Evolutionary conservation across 225 moss, liverwort and hornwort genomes (phyloP), one percentile per base, ranked within the genome.

Genomic region (Bryoerythrophyllum caledonicum): DNA sequence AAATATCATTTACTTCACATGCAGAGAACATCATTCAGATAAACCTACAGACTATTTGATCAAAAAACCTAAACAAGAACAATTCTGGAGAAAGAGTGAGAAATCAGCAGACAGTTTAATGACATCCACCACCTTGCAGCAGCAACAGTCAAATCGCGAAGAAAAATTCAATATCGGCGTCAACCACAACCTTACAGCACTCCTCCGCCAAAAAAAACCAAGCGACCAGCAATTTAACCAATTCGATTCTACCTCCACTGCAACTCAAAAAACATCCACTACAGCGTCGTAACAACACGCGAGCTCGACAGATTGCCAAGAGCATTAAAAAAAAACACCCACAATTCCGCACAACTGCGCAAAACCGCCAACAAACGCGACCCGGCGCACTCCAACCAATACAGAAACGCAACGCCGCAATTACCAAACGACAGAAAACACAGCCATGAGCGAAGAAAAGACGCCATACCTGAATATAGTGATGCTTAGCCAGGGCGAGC

Each of bases 401-500:
- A 56, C 55, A 28, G 14, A 4, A 14, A 0, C 25, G n/a, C n/a
- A n/a, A n/a, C n/a, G n/a, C n/a, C n/a, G n/a, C n/a, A n/a, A n/a
- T n/a, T n/a, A n/a, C n/a, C n/a, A n/a, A n/a, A n/a, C n/a, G n/a
- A n/a, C 25, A 9, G 3, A 2, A 30, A 23, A 48, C 2, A 30
- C 52, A 63, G 62, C 12, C 63, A 28, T 26, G 3, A 38, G 44
- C 30, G 10, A 27, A 27, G 38, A 59, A 34, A 57, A 35, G 12
- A 65, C 44, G 46, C 20, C 44, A 23, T 38, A 84, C 97, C 97
- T 97, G 93, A 86, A 84, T 85, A 73, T 91, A 84, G 63, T 94
- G 97, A 81, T 90, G 91, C 86, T 85, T 86, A 84, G 97, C 97
- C 94, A 91, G 90, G 80, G 88, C 87, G 89, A 76, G 88, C 79